These are phyloP conservation scores for Pseudogymnoascus pannorum DNA, from an alignment of 2,329 filamentous ascomycete genomes.

Conservation along the genomic window DNA sequence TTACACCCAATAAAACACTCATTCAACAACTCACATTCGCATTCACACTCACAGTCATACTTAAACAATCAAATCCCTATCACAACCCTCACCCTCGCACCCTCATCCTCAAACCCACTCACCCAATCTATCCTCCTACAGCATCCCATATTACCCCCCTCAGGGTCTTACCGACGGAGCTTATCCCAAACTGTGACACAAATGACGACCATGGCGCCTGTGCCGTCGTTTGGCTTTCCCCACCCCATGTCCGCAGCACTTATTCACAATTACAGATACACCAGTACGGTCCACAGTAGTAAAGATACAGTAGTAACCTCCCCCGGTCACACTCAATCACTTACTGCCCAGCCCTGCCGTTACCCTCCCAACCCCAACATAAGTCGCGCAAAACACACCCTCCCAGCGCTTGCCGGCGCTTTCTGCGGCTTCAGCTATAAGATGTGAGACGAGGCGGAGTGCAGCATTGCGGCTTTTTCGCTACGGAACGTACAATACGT, in stretches of 20 bases:
- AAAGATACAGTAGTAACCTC: too few species aligned
- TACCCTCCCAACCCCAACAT: background rate
- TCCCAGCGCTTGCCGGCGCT: background rate
- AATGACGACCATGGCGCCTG: background rate
- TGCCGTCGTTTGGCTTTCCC: background rate
- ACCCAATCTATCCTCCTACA: background rate
- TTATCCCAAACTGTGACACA: background rate
- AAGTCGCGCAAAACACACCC: background rate
- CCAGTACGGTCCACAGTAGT: too few species aligned
- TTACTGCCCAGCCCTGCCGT: background rate
- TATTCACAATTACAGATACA: too few species aligned
- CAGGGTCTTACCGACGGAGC: background rate
- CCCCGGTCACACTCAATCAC: too few species aligned
- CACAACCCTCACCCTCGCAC: background rate
- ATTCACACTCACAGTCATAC: too few species aligned
- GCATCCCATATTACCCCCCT: background rate
- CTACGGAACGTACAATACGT: background rate
- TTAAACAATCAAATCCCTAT: background rate
- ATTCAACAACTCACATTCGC: too few species aligned
- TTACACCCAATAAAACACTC: too few species aligned
- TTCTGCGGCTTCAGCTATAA: background rate
- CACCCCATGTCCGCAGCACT: too few species aligned
- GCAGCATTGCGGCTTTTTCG: background rate
- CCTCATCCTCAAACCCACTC: background rate
- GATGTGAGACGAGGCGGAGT: too few species aligned